These are phyloP conservation scores for Pythium chondricola DNA, from an alignment of 352 stramenopile genomes.

Conservation along the genomic window DNA sequence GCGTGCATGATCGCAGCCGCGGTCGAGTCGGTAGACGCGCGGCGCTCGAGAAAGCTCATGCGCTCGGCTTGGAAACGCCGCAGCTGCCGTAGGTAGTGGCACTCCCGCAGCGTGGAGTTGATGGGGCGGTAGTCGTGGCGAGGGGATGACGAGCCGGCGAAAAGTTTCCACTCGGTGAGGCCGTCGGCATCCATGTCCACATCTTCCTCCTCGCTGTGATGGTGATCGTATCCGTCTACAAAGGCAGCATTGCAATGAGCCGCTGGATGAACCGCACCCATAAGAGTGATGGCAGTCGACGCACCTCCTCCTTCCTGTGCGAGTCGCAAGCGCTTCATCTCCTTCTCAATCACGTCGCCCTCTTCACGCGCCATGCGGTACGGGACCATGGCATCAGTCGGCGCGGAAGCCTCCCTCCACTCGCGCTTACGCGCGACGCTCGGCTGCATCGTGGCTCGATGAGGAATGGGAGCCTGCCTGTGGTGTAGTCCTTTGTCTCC, in stretches of 20 bases:
- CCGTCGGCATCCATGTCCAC: constrained; percentile 6
- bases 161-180: too few species aligned
- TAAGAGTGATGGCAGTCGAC: too few species aligned
- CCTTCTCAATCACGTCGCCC: constrained; percentile 52
- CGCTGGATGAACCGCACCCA: not conserved
- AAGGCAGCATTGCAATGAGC: too few species aligned
- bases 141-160: not conserved
- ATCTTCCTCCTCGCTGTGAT: constrained; percentile 4
- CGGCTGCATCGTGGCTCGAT: constrained; percentile 6
- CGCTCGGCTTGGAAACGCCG: constrained; percentile 68
- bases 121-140: constrained; percentile 35
- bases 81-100: constrained; percentile 70
- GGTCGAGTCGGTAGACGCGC: constrained; percentile 12
- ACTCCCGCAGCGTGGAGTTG: constrained; percentile 62
- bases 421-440: constrained; percentile 32
- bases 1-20: constrained; percentile 14
- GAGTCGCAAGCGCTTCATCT: constrained; percentile 70
- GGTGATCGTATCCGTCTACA: not conserved
- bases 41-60: constrained; percentile 37
- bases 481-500: too few species aligned
- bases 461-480: too few species aligned
- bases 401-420: constrained; percentile 12
- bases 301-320: constrained; percentile 61
- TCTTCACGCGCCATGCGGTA: not conserved
- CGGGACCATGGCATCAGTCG: not conserved